Evolutionary conservation across 2,329 filamentous ascomycete genomes (phyloP), one percentile per base, ranked within the genome.

Genomic region (Moelleriella libera): DNA sequence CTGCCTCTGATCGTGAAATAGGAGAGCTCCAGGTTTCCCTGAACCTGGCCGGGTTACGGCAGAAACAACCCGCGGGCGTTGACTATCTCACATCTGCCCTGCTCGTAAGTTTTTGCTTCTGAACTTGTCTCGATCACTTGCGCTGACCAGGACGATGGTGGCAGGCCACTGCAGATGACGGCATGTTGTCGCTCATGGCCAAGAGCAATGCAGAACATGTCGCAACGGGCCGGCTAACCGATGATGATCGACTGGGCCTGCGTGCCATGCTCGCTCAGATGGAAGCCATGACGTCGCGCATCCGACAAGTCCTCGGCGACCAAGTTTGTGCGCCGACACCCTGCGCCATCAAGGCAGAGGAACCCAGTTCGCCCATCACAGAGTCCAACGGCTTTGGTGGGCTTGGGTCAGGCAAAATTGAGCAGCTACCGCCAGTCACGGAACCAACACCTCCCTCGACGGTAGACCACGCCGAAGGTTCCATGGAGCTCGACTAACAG

Each of bases 21-120:
- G 70, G 74, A 46, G 77, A 85, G 60, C 74, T 83, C 57, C 81
- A 85, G 58, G 74, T 79, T 42, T 81, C 80, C 5, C 69, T 86
- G 50, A 80, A 78, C 50, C 68, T 88, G 32, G 69, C 74, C 43
- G 72, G 75, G 51, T 66, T 86, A 44, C 69, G 68, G 47, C 69
- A 70, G 53, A 67, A 71, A 51, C 63, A 64, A 47, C 68, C 72
- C 29, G 66, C 76, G 45, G 67, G 69, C 32, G 58, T 80, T 45
- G 65, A 71, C 49, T 68, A 68, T 45, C 70, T 86, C 49, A 68
- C 81, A 46, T 68, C 76, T 50, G 71, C 76, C 47, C 69, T 86
- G 52, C 68, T 84, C 53, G 81, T 85, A 68, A 69, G 80, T 74
- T 41, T 45, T 45, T 30, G n/a, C 8, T 37, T 12, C 8, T 37